Evolutionary conservation across 1,284 basidiomycete genomes (phyloP).

Genomic region (Marasmius fiardii): DNA sequence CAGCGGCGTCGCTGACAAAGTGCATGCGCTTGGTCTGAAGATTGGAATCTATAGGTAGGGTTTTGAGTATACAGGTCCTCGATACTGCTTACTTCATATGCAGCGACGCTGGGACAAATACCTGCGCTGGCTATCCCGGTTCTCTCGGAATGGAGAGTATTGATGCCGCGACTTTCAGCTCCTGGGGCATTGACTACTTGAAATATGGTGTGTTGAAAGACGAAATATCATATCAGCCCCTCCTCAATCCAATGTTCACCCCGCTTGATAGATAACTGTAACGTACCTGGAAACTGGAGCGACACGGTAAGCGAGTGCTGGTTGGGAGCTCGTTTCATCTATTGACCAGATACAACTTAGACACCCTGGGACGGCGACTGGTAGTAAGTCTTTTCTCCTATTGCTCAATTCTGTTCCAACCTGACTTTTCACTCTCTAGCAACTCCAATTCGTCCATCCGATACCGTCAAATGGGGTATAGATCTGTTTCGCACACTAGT

Average conservation of each 20-base stretch:
- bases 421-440: constrained; percentile 22
- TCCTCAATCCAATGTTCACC: not conserved
- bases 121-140: constrained; percentile 51
- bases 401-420: not conserved
- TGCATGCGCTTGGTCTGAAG: constrained; percentile 50
- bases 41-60: constrained; percentile 48
- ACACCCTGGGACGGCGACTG: constrained; percentile 39
- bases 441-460: constrained; percentile 55
- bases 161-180: constrained; percentile 48
- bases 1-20: constrained; percentile 35
- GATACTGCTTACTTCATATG: not conserved
- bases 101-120: constrained; percentile 52
- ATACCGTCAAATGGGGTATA: constrained; percentile 52
- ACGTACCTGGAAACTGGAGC: constrained; percentile 50
- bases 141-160: constrained; percentile 45
- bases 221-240: too few relatives aligned
- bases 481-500: constrained; percentile 21
- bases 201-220: constrained; percentile 43
- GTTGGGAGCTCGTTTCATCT: not conserved
- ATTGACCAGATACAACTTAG: constrained; percentile 19
- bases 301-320: constrained; percentile 32
- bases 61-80: not conserved
- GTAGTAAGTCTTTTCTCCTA: constrained; percentile 35
- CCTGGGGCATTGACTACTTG: constrained; percentile 56
- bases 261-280: constrained; percentile 47